These are phyloP conservation scores for Hypholoma sublateritium DNA, from an alignment of 768 basidiomycete species.

Conservation along the genomic window DNA sequence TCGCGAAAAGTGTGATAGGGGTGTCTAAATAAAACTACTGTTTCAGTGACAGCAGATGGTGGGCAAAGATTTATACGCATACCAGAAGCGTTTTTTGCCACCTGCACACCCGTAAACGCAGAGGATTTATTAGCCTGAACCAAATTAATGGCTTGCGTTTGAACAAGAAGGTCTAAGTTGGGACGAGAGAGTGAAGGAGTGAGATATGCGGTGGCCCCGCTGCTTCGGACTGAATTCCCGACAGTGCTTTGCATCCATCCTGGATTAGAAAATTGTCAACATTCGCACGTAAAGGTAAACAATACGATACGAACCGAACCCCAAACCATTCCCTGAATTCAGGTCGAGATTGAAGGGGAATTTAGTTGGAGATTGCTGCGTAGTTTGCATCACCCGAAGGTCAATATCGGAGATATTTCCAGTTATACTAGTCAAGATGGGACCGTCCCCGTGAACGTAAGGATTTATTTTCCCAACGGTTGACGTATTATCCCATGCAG, in stretches of 20 bases:
- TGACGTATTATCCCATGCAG: conserved; percentile 28
- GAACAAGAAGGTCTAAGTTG: conserved; percentile 36
- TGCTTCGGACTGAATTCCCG: conserved; percentile 30
- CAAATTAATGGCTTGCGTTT: conserved; percentile 29
- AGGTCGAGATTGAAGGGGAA: conserved; percentile 38
- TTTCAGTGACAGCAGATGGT: background rate
- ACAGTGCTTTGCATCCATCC: conserved; percentile 35
- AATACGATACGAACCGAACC: conserved; percentile 8
- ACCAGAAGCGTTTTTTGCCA: background rate
- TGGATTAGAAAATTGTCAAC: conserved; percentile 27
- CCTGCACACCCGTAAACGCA: conserved; percentile 22
- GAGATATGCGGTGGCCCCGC: conserved; percentile 36
- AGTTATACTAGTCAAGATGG: conserved; percentile 24
- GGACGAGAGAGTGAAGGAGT: conserved; percentile 24
- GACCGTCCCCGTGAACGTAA: conserved; percentile 27
- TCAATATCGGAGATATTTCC: conserved; percentile 25
- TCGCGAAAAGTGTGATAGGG: conserved; percentile 14
- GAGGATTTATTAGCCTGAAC: conserved; percentile 14
- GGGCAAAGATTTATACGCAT: no score
- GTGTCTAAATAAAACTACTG: background rate
- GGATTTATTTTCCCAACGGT: conserved; percentile 32
- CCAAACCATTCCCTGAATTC: conserved; percentile 31
- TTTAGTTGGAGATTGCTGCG: conserved; percentile 18
- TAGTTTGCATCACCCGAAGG: conserved; percentile 25
- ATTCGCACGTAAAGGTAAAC: conserved; percentile 22